Conservation (phyloP, 2,329 filamentous ascomycete genomes). For the Colletotrichum orchidophilum region DNA sequence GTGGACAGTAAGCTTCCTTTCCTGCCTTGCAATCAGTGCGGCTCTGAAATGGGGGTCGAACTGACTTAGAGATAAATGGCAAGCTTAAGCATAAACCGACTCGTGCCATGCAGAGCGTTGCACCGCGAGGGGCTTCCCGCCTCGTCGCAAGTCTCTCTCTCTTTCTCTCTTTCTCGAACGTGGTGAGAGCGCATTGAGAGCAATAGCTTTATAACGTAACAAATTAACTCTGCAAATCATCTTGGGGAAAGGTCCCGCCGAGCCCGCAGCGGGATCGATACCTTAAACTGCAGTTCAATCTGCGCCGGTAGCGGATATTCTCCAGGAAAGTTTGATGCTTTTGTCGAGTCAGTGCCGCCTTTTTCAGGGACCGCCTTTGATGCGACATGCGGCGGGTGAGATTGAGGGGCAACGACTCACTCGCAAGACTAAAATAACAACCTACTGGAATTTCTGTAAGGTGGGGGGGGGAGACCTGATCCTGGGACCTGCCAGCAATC, state of each 20-base stretch:
- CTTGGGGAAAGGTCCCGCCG: neutral
- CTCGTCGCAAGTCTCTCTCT: neutral
- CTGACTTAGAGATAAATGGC: neutral
- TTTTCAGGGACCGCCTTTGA: neutral
- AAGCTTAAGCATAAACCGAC: neutral
- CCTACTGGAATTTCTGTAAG: neutral
- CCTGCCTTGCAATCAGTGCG: neutral
- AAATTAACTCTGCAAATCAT: neutral
- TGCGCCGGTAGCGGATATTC: neutral
- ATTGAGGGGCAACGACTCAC: neutral
- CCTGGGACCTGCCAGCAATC: neutral
- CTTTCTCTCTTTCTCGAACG: no score
- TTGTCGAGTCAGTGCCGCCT: neutral
- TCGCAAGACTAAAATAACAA: neutral
- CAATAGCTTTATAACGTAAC: neutral
- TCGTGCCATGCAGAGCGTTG: neutral
- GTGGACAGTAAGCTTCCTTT: conserved; percentile 18
- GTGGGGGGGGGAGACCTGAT: neutral
- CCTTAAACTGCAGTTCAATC: conserved; percentile 22
- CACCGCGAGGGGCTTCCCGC: no score
- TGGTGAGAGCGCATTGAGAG: neutral
- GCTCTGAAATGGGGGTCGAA: neutral
- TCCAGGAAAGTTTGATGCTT: neutral
- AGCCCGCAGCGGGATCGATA: conserved; percentile 16
- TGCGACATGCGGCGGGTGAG: neutral